Percentiles rank a stretch among this genome's conserved stretches.
Evolutionary conservation across 495 filamentous ascomycete genomes (phyloP).

Genomic region (Lasiosphaeriaceae sp.): DNA sequence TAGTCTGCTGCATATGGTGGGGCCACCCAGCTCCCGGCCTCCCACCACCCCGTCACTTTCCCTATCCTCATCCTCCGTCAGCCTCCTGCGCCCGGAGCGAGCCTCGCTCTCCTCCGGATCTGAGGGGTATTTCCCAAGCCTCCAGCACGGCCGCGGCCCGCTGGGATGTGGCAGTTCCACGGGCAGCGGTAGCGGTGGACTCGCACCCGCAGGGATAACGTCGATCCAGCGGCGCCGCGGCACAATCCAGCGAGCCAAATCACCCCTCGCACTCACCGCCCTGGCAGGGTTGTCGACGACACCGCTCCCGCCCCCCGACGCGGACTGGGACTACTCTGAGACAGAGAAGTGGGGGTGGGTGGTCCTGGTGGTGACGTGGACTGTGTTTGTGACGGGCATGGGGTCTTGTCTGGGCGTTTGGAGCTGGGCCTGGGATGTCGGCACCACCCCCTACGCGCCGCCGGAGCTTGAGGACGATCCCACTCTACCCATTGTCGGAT

Average conservation of each 20-base stretch:
- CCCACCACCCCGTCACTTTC: constrained; percentile 14
- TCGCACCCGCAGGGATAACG: not conserved
- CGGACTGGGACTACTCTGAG: constrained; percentile 81
- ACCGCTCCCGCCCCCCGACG: constrained; percentile 38
- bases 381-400: constrained; percentile 93
- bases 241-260: constrained; percentile 55
- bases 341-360: constrained; percentile 98
- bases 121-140: constrained; percentile 63
- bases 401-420: constrained; percentile 95
- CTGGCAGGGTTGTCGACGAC: constrained; percentile 42
- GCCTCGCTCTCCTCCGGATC: constrained; percentile 53
- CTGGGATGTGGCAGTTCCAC: constrained; percentile 1
- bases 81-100: constrained; percentile 38
- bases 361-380: constrained; percentile 82
- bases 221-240: constrained; percentile 44
- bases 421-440: constrained; percentile 99
- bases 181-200: not conserved
- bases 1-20: constrained; percentile 51
- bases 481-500: constrained; percentile 90
- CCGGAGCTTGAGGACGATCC: constrained; percentile 90
- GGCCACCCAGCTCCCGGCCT: constrained; percentile 23
- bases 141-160: constrained; percentile 4
- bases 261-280: constrained; percentile 49
- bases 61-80: constrained; percentile 25
- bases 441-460: constrained; percentile 90